Evolutionary conservation across 2,329 filamentous ascomycete genomes (phyloP).

Genomic region (Fonsecaea monophora): DNA sequence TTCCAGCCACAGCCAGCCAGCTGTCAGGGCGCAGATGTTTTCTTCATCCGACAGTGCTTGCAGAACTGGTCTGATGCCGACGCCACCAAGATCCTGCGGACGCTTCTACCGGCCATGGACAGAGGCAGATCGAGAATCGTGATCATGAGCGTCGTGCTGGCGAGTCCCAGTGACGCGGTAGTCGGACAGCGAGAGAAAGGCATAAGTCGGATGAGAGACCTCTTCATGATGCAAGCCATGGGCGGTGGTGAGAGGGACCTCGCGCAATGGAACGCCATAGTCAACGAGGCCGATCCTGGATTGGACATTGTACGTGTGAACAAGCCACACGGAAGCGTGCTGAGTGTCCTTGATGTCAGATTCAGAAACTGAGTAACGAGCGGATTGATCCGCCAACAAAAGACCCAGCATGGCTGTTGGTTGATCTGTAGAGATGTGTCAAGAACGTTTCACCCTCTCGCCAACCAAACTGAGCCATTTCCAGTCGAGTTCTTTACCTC

Average conservation of each 20-base stretch:
- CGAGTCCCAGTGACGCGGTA: neutral
- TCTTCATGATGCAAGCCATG: constrained; percentile 22
- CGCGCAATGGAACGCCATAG: constrained; percentile 2
- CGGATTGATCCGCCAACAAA: neutral
- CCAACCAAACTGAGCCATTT: no score
- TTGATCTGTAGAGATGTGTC: neutral
- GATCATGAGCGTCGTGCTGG: constrained; percentile 15
- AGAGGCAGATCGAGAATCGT: constrained; percentile 8
- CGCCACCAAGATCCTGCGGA: constrained; percentile 9
- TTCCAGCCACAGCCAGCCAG: constrained; percentile 5
- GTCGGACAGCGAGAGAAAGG: constrained; percentile 15
- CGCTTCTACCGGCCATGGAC: constrained; percentile 5
- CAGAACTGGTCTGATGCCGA: constrained; percentile 9
- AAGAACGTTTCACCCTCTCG: neutral
- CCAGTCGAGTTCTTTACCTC: neutral
- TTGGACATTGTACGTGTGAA: constrained; percentile 9
- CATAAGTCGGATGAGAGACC: constrained; percentile 10
- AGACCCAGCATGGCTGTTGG: neutral
- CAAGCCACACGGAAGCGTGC: constrained; percentile 10
- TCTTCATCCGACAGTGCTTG: constrained; percentile 16
- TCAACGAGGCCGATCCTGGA: neutral
- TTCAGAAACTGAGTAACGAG: neutral
- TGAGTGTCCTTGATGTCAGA: constrained; percentile 13
- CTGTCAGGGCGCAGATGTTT: constrained; percentile 4
- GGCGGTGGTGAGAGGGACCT: constrained; percentile 9